Base-by-base conservation (phyloP, 495 filamentous ascomycete species). In the Xylaria cubensis region DNA sequence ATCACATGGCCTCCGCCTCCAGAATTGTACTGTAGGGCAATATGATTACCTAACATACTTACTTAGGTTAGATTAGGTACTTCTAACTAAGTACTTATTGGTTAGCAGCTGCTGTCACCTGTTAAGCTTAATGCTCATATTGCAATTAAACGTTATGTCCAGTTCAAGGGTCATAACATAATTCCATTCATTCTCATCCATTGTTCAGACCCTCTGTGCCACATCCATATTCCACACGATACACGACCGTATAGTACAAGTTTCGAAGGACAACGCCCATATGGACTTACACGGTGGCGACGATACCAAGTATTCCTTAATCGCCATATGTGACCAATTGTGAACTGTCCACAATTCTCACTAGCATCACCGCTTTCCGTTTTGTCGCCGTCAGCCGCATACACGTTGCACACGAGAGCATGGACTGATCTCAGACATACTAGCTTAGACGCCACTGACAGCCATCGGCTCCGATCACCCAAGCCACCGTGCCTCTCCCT, bases 401-500 rank as follows among this genome's bases (percentile, higher is more conserved):
- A 53, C 50, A 56, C 65, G 44, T 50, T 55, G 48, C 19, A 55
- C 46, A 39, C 65, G 36, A 26, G n/a, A 56, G n/a, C 36, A 19
- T 44, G 50, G 36, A 17, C 50, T 44, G 50, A 36, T 44, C 41
- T 29, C 1, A 39, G 17, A 21, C 34, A 42, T 36, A 42, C 39
- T 44, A 29, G n/a, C 36, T 26, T 8, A 44, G 65, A 36, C 48
- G 65, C 50, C 64, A 56, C 50, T 55, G 15, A 19, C 39, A 44
- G 8, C 13, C 39, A 44, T 66, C 64, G 51, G 64, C 32, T 66
- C 44, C 24, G 29, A 51, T 17, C 24, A 36, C 29, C 42, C 55
- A 69, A 59, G 55, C 67, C 67, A 42, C 51, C 29, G 48, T 67
- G 36, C 51, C 66, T 32, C 15, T 68, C n/a, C 34, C 64, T 21